phyloP scores from a whole-genome alignment of 1,139 yeast genomes.

The Lodderomyces metapsilosis region DNA sequence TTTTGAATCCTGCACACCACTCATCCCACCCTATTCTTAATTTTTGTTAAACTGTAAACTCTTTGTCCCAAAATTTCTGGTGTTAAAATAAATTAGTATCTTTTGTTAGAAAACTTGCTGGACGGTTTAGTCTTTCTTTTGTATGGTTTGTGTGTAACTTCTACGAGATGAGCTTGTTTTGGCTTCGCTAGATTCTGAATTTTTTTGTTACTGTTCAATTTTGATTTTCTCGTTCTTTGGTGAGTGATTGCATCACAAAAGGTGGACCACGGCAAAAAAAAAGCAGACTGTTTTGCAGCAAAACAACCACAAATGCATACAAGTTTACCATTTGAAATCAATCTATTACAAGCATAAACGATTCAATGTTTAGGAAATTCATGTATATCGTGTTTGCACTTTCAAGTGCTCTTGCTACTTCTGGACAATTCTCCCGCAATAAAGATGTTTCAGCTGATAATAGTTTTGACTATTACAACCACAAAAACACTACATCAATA shows the following conservation, averaged over 20 bases:
- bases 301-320: constrained; percentile 1
- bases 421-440: no score
- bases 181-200: not conserved
- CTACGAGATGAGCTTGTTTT: constrained; percentile 1
- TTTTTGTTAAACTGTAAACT: no score
- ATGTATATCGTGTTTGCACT: no score
- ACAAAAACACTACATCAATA: not conserved
- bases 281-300: not conserved
- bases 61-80: no score
- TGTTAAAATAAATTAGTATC: no score
- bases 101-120: no score
- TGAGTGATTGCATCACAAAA: not conserved
- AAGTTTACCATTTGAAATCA: no score
- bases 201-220: not conserved
- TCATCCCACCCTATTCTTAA: not conserved
- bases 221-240: not conserved
- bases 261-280: no score
- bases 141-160: not conserved
- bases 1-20: constrained; percentile 1
- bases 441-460: no score
- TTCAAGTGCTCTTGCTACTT: no score
- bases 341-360: no score
- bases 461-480: not conserved
- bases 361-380: no score
- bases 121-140: not conserved